phyloP scores from a whole-genome alignment of 1,139 yeast genomes.

The Blastobotrys elegans region DNA sequence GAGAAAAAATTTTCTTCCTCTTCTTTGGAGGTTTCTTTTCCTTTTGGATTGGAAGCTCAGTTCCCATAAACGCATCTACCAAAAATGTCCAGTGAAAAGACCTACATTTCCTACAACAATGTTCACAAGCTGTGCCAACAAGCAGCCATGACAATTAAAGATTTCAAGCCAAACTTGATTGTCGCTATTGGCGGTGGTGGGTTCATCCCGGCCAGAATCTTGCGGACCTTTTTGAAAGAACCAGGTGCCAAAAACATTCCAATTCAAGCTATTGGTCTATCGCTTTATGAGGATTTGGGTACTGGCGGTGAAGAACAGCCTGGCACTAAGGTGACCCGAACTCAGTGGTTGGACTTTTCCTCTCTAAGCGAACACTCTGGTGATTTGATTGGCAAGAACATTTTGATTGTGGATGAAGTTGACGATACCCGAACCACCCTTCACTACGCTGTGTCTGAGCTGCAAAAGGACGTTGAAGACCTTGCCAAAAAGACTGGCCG shows the following conservation, averaged over 20 bases:
- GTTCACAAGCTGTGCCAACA: conserved; percentile 91
- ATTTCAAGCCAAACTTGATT: conserved; percentile 76
- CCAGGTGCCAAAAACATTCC: conserved; percentile 86
- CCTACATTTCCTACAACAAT: conserved; percentile 86
- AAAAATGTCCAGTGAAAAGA: conserved; percentile 40
- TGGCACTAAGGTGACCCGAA: conserved; percentile 84
- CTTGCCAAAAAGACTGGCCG: conserved; percentile 51
- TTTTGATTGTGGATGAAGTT: conserved; percentile 87
- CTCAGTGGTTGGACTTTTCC: conserved; percentile 91
- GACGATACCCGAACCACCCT: conserved; percentile 94
- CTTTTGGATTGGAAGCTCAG: conserved; percentile 5
- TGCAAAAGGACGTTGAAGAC: conserved; percentile 71
- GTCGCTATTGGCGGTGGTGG: conserved; percentile 95
- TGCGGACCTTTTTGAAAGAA: conserved; percentile 82
- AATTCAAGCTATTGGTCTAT: conserved; percentile 88
- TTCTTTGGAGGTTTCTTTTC: conserved; percentile 12
- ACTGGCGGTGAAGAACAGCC: conserved; percentile 57
- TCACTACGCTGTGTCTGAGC: conserved; percentile 84
- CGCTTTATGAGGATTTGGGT: conserved; percentile 79
- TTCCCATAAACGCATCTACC: neutral
- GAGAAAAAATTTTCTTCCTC: conserved; percentile 8
- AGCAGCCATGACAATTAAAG: conserved; percentile 65
- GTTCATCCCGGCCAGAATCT: conserved; percentile 91
- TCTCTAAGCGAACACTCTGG: conserved; percentile 52
- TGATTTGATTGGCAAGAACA: conserved; percentile 72